A percentile compares a stretch with the other conserved stretches of the same genome.
These are phyloP conservation scores for Papiliotrema fonsecae DNA, from an alignment of 1,284 basidiomycete genomes.

Conservation along the genomic window DNA sequence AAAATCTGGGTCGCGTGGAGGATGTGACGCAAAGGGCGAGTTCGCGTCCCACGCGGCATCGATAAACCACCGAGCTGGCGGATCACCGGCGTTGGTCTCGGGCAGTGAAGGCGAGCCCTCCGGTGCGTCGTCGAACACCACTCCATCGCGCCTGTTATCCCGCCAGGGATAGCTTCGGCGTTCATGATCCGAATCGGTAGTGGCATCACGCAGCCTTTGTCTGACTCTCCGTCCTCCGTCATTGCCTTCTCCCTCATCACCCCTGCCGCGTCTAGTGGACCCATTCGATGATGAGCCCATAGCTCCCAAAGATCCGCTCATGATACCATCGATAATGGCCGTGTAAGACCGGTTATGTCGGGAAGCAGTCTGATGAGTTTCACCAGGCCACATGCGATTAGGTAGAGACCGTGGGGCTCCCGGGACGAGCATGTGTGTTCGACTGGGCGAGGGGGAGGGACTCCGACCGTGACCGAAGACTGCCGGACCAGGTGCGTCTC, in stretches of 20 bases:
- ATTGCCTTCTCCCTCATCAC: background rate
- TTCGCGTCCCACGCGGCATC: background rate
- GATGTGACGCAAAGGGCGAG: no score
- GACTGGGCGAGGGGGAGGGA: conserved; percentile 6
- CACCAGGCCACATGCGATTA: background rate
- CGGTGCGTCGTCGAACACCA: background rate
- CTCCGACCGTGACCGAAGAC: no score
- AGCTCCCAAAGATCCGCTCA: no score
- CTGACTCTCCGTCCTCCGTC: background rate
- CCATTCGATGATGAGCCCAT: no score
- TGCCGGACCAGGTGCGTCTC: background rate
- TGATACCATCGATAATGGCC: background rate
- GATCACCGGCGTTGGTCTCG: background rate
- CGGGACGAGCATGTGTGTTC: conserved; percentile 12
- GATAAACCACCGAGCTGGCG: background rate
- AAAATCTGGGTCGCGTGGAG: background rate
- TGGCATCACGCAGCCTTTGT: background rate
- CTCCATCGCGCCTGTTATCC: background rate
- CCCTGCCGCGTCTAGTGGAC: no score
- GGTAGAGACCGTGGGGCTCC: conserved; percentile 11
- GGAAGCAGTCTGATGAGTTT: background rate
- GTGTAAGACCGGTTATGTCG: background rate
- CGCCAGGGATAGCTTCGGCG: background rate
- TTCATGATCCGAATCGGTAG: background rate
- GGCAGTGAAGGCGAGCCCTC: background rate